Conservation (phyloP, 1,139 yeast genomes). For the Taphrina betulina region DNA sequence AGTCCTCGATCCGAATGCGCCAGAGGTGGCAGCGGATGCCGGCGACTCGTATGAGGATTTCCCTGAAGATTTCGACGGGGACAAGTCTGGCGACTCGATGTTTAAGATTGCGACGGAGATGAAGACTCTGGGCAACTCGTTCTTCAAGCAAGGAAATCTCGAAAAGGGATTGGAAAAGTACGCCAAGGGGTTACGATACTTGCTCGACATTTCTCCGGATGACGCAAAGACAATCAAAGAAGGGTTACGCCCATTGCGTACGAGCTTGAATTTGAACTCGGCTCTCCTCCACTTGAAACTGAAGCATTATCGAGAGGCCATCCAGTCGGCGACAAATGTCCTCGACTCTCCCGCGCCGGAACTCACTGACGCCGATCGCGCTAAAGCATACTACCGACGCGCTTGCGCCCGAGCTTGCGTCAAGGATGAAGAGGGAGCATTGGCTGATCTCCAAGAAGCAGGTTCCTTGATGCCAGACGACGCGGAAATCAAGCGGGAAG, state of each 20-base stretch:
- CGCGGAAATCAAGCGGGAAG: conserved; percentile 67
- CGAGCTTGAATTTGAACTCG: conserved; percentile 66
- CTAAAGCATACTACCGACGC: conserved; percentile 83
- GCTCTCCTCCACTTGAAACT: conserved; percentile 73
- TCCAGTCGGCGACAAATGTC: conserved; percentile 65
- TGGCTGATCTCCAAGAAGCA: conserved; percentile 42
- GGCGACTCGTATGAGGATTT: conserved; percentile 82
- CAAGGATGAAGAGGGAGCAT: conserved; percentile 64
- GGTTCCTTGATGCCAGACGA: conserved; percentile 62
- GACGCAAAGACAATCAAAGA: conserved; percentile 49
- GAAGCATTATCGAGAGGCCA: conserved; percentile 56
- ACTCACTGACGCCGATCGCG: conserved; percentile 65
- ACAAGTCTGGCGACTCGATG: conserved; percentile 59
- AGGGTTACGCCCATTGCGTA: conserved; percentile 54
- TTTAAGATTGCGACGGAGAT: conserved; percentile 64
- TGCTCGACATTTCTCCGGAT: conserved; percentile 69
- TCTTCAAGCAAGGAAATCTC: conserved; percentile 64
- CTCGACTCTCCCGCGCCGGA: conserved; percentile 54
- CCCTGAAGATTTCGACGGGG: conserved; percentile 64
- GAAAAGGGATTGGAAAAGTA: conserved; percentile 65
- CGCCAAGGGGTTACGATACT: conserved; percentile 64
- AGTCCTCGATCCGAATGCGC: conserved; percentile 58
- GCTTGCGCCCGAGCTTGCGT: conserved; percentile 78
- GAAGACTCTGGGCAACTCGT: conserved; percentile 74
- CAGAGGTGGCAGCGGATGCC: conserved; percentile 51